Conservation (phyloP, 768 basidiomycete species). For the Mycena vitilis region DNA sequence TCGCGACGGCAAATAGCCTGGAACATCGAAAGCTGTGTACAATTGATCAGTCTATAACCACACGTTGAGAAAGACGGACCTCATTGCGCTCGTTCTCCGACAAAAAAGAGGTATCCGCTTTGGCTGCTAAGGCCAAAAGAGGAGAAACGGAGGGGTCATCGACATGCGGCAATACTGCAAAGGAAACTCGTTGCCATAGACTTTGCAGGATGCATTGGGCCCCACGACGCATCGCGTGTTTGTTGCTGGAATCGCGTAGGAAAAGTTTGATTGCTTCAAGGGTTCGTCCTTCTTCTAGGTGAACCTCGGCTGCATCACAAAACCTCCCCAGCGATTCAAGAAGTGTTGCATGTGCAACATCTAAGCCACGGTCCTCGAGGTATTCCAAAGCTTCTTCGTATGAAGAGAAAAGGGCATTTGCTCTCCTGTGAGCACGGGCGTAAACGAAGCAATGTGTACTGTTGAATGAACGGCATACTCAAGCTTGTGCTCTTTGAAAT, state of each 20-base stretch:
- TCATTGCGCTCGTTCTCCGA: conserved; percentile 27
- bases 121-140: conserved; percentile 43
- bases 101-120: conserved; percentile 31
- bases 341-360: conserved; percentile 58
- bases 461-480: conserved; percentile 39
- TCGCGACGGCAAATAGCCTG: conserved; percentile 44
- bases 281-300: conserved; percentile 58
- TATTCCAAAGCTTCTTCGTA: conserved; percentile 68
- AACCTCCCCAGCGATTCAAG: conserved; percentile 55
- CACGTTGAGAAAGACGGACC: conserved; percentile 21
- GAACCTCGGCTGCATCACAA: conserved; percentile 64
- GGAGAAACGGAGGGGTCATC: conserved; percentile 30
- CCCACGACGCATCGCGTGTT: conserved; percentile 48
- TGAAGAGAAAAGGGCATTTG: conserved; percentile 58
- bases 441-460: not conserved
- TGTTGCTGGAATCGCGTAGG: conserved; percentile 46
- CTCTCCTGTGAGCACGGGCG: conserved; percentile 51
- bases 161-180: conserved; percentile 44
- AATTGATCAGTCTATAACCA: not conserved
- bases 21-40: conserved; percentile 49
- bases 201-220: conserved; percentile 52
- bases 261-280: conserved; percentile 61
- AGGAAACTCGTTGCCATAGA: conserved; percentile 60
- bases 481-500: conserved; percentile 39
- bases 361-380: conserved; percentile 64